Base-by-base conservation (phyloP, 2,329 filamentous ascomycete genomes). In the Hirsutella rhossiliensis region DNA sequence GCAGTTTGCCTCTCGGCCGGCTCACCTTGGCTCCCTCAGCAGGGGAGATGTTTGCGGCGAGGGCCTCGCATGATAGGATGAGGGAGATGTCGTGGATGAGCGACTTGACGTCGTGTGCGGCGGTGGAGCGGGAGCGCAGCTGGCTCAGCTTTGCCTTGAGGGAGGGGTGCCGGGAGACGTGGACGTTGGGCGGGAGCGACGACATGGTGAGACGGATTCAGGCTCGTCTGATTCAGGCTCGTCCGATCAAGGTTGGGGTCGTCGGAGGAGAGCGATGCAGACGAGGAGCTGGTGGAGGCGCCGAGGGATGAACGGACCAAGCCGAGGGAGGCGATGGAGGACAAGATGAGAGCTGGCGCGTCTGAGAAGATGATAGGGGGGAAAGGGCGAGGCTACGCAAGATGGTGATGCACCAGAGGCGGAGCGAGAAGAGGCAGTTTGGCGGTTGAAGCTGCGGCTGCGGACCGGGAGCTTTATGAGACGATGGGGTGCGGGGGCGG, bases 101-200 rank as follows among this genome's bases (percentile, higher is more conserved):
- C 8, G 75, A 66, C 64, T 89, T 88, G 53, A 87, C 88, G 45
- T 95, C 86, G 47, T 80, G 75, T 4, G 86, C 73, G 47, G 72
- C 76, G 42, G 85, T 79, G 37, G 69, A 72, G 45, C 77, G 72
- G 36, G 86, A 92, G 47, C 90, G 83, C 40, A 97, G 78, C 67
- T 92, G 86, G 53, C 85, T 89, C 56, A 97, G 79, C 72, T 97
- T 97, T 54, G 84, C 87, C 55, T 76, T 73, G 37, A 96, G 73
- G 64, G 87, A 94, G 31, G 90, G 90, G 63, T 97, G 90, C 15
- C 69, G 70, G 34, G 88, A 95, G 60, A 95, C 69, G 66, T 92
- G 87, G 48, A 82, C 76, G 57, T 82, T 81, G 53, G 72, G 50
- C 11, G 76, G 76, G 38, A 80, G 63, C 13, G 56, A 57, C 40